Evolutionary conservation across 768 basidiomycete genomes (phyloP).

Genomic region (Podaxis rugospora): DNA sequence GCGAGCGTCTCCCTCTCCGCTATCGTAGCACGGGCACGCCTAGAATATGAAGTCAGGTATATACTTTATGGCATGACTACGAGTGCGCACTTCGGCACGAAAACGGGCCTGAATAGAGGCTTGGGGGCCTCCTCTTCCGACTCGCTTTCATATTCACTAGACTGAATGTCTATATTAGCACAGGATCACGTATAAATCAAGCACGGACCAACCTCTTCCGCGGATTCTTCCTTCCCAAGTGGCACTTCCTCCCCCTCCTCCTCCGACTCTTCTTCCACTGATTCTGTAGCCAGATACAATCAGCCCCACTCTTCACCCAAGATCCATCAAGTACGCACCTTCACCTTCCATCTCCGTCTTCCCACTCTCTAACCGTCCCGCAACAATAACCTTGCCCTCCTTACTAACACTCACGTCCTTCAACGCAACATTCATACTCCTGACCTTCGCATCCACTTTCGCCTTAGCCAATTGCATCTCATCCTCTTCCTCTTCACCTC

Average conservation of each 20-base stretch:
- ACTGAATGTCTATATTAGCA: constrained; percentile 33
- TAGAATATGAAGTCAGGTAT: constrained; percentile 23
- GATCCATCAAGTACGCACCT: constrained; percentile 12
- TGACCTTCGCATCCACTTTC: constrained; percentile 32
- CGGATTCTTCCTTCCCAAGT: constrained; percentile 24
- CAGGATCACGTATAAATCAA: neutral
- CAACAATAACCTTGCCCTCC: constrained; percentile 78
- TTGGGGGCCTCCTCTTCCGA: constrained; percentile 77
- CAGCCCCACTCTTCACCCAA: constrained; percentile 6
- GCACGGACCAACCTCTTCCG: constrained; percentile 40
- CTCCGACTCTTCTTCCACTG: constrained; percentile 21
- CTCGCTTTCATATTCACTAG: constrained; percentile 83
- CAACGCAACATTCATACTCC: constrained; percentile 68
- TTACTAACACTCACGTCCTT: constrained; percentile 78
- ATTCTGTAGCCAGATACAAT: constrained; percentile 14
- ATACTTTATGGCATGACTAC: neutral
- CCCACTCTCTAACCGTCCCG: constrained; percentile 74
- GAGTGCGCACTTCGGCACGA: constrained; percentile 77
- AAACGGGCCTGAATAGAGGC: constrained; percentile 84
- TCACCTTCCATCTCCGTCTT: constrained; percentile 58
- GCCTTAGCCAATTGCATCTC: constrained; percentile 29
- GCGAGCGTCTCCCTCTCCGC: constrained; percentile 62
- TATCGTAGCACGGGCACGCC: constrained; percentile 74
- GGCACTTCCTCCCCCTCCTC: constrained; percentile 47
- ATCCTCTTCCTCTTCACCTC: constrained; percentile 40